These are phyloP conservation scores for Hydrangea macrophylla DNA, from an alignment of 148 eudicot genomes.

Conservation along the genomic window DNA sequence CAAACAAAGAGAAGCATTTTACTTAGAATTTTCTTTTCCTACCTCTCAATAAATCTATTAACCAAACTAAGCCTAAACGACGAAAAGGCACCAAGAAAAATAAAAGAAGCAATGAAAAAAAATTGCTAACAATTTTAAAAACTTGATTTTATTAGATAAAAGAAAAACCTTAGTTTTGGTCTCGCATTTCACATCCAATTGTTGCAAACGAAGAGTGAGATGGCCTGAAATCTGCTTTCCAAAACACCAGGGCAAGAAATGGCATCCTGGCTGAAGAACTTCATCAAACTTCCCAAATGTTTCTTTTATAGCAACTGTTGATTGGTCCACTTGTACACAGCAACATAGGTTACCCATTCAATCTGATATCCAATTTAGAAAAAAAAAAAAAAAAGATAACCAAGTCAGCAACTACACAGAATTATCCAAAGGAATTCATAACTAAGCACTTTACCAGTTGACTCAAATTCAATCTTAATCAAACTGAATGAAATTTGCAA, in stretches of 20 bases:
- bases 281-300: slow-evolving; percentile 40
- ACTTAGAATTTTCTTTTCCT: too few relatives aligned
- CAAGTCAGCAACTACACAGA: not conserved
- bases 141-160: not conserved
- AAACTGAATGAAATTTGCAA: too few relatives aligned
- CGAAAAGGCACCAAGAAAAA: too few relatives aligned
- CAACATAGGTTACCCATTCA: slow-evolving; percentile 39
- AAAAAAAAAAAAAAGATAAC: not conserved
- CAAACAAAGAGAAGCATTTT: too few relatives aligned
- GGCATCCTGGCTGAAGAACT: slow-evolving; percentile 49
- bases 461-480: too few relatives aligned
- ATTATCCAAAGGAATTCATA: not conserved
- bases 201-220: slow-evolving; percentile 44
- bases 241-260: slow-evolving; percentile 42
- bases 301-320: slow-evolving; percentile 44
- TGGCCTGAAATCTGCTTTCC: slow-evolving; percentile 31
- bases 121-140: too few relatives aligned
- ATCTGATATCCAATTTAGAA: not conserved
- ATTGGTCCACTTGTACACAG: slow-evolving; percentile 45
- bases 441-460: not conserved
- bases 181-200: slow-evolving; percentile 46
- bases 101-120: too few relatives aligned
- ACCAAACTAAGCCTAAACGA: too few relatives aligned
- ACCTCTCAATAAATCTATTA: too few relatives aligned
- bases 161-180: slow-evolving; percentile 47